These are phyloP conservation scores for Arthrobotrys pseudoclavata DNA, from an alignment of 2,329 filamentous ascomycete species.

Conservation along the genomic window DNA sequence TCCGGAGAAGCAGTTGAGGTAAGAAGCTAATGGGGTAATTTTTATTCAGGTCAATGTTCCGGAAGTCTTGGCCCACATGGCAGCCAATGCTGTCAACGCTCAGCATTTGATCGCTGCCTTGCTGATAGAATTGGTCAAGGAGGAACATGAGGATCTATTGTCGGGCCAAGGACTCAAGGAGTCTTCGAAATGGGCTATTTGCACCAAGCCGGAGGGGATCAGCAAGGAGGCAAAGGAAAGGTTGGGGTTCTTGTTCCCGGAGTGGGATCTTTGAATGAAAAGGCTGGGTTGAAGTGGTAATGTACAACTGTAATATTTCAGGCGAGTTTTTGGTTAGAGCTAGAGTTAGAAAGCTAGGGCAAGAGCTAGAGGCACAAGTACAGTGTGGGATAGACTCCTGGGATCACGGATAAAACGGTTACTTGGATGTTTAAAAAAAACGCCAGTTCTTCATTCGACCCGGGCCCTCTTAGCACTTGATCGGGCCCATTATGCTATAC, in stretches of 20 bases:
- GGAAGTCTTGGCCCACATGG: conserved; percentile 98
- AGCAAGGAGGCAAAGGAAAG: conserved; percentile 81
- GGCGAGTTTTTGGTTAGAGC: neutral
- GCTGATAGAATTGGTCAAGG: conserved; percentile 83
- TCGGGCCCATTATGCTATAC: neutral
- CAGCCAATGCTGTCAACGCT: conserved; percentile 89
- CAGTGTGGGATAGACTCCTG: neutral
- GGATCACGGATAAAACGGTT: neutral
- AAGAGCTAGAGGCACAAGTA: neutral
- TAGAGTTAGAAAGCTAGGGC: neutral
- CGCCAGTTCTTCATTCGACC: neutral
- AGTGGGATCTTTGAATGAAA: conserved; percentile 69
- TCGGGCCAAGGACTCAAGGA: conserved; percentile 85
- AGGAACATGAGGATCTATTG: conserved; percentile 81
- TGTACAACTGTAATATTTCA: neutral
- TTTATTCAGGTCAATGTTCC: conserved; percentile 79
- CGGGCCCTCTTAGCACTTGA: conserved; percentile 52
- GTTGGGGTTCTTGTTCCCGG: conserved; percentile 88
- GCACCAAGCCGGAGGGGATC: conserved; percentile 83
- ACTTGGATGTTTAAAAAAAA: neutral
- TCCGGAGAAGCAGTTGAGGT: neutral
- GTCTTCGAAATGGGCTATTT: conserved; percentile 81
- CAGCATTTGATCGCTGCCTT: conserved; percentile 86
- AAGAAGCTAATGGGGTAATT: neutral
- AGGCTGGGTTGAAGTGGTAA: neutral